Evolutionary conservation across 2,329 filamentous ascomycete genomes (phyloP).

Genomic region (Coniella lustricola): DNA sequence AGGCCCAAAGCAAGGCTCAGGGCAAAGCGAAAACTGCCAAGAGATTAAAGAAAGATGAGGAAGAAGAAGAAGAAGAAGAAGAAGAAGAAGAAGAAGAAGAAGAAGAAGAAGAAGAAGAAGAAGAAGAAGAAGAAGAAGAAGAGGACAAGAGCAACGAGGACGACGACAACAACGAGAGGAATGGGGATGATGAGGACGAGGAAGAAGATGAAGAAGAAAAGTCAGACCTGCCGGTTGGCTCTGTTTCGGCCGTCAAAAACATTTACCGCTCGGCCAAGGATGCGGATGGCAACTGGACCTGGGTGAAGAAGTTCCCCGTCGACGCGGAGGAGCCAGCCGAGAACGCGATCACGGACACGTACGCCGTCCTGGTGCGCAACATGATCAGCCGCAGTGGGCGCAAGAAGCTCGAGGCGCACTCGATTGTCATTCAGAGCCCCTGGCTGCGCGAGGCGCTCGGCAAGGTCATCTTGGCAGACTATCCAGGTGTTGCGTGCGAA

Average conservation of each 20-base stretch:
- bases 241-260: conserved; percentile 33
- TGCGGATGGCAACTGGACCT: conserved; percentile 42
- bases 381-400: conserved; percentile 49
- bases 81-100: background rate
- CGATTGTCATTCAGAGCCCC: conserved; percentile 57
- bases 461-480: conserved; percentile 44
- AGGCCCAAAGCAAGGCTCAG: too few species aligned
- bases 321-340: conserved; percentile 51
- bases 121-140: background rate
- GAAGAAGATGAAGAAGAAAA: background rate
- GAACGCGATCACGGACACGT: conserved; percentile 54
- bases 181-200: conserved; percentile 5
- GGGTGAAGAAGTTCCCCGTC: conserved; percentile 49
- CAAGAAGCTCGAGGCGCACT: conserved; percentile 54
- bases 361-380: conserved; percentile 53
- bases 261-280: conserved; percentile 38
- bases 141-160: background rate
- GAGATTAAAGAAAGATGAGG: too few species aligned
- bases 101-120: background rate
- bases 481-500: conserved; percentile 52
- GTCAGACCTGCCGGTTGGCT: conserved; percentile 23
- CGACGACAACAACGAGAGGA: background rate
- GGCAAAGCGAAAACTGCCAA: too few species aligned
- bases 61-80: background rate
- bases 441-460: conserved; percentile 50